Evolutionary conservation across 257 asterid species (phyloP), one percentile per base, ranked within the genome.

Genomic region (Ajuga chamaepitys): DNA sequence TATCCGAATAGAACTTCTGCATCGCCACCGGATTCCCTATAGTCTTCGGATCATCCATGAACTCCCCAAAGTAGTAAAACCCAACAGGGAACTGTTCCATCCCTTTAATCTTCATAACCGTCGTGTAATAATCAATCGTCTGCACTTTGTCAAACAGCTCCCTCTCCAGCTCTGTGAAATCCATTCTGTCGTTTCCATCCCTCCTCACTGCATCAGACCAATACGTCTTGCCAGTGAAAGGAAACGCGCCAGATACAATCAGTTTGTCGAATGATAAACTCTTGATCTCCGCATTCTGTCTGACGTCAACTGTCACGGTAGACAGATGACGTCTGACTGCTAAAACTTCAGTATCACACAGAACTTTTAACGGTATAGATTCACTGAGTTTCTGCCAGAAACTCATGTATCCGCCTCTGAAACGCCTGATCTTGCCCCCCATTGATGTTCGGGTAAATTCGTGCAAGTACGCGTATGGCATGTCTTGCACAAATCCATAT

Each of bases 381-480:
- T 77, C 71, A 41, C 88, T 73, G 22, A 86, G 57, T 65, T 74
- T 85, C 37, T 81, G 84, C 97, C 96, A 86, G 13, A 89, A 77
- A 61, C 84, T 83, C 78, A 74, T 85, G 73, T 89, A 89, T 37
- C 97, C 97, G 9, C 86, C 94, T 80, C 68, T 85, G 11, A 89
- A 86, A 16, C 97, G 90, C 47, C 88, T 71, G n/a, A 89, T 89
- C 70, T 85, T 89, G 32, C 95, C 97, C 8, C 91, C 95, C 94
- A 89, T 86, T 9, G 97, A 89, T 0, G 97, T 86, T 54, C 87
- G 75, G 5, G 85, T 89, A 75, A 89, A 89, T 68, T 89, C 97
- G 30, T 89, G 95, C 44, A 86, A 62, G 71, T 89, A 89, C 0
- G 94, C 94, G 30, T 89, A 89, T 18, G 95, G 81, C 93, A 89